Conservation (phyloP, 306 rosid genomes). For the Mucuna pruriens region DNA sequence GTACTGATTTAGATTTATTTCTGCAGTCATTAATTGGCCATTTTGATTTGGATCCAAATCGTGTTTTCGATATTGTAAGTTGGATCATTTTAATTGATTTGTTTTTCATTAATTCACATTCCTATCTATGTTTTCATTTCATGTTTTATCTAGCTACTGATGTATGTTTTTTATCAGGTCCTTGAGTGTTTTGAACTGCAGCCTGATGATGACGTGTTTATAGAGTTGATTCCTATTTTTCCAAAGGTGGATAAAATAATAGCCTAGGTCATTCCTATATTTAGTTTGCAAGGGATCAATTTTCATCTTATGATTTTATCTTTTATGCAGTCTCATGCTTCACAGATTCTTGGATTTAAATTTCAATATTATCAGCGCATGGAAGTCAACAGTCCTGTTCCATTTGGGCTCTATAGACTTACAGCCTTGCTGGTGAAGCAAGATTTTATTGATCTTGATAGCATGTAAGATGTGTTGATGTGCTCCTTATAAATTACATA, state of each 20-base stretch:
- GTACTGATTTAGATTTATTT: constrained; percentile 34
- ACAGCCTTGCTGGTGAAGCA: constrained; percentile 94
- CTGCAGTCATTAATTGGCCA: constrained; percentile 99
- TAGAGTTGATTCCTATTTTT: constrained; percentile 94
- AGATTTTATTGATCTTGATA: constrained; percentile 88
- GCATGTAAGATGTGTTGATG: constrained; percentile 71
- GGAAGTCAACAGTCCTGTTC: constrained; percentile 84
- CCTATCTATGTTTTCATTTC: constrained; percentile 17
- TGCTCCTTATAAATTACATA: constrained; percentile 22
- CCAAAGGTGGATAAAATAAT: constrained; percentile 70
- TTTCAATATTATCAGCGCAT: constrained; percentile 95
- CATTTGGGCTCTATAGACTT: constrained; percentile 90
- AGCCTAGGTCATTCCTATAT: constrained; percentile 11
- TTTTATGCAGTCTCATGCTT: constrained; percentile 94
- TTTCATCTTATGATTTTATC: constrained; percentile 23
- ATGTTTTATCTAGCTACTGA: constrained; percentile 32
- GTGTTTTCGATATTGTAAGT: constrained; percentile 96
- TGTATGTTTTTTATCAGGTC: constrained; percentile 59
- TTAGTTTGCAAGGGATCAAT: not conserved
- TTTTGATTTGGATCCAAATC: constrained; percentile 98
- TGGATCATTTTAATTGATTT: not conserved
- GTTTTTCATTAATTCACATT: not conserved
- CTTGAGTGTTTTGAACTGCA: constrained; percentile 96
- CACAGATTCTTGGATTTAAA: constrained; percentile 97
- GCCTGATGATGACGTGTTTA: constrained; percentile 73